Percentiles rank a stretch among this genome's conserved stretches.
phyloP scores from a whole-genome alignment of 2,329 filamentous ascomycete species.

The Eurotiales sp. region DNA sequence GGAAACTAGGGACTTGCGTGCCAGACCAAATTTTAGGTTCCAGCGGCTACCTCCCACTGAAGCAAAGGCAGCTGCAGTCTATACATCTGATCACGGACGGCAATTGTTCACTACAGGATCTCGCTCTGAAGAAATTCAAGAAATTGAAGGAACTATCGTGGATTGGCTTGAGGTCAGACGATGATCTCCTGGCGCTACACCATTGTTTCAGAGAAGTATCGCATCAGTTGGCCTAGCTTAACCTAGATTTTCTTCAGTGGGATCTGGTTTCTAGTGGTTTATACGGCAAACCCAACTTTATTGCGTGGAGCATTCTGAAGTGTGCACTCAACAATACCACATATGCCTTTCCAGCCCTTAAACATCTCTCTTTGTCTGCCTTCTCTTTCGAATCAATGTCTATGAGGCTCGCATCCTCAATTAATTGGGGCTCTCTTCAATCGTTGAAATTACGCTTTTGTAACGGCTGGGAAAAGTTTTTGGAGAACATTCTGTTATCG shows the following conservation, averaged over 20 bases:
- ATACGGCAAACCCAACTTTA: neutral
- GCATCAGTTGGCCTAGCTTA: neutral
- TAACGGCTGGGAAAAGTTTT: conserved; percentile 1
- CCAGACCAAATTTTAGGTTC: neutral
- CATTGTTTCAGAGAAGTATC: neutral
- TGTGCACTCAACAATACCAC: neutral
- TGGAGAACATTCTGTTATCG: neutral
- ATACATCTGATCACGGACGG: conserved; percentile 3
- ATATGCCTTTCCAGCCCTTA: neutral
- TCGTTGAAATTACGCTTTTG: conserved; percentile 5
- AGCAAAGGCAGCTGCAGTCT: neutral
- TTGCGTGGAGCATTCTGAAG: neutral
- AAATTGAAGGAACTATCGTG: conserved; percentile 4
- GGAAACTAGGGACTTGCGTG: conserved; percentile 5
- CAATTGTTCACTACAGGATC: neutral
- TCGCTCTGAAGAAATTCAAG: conserved; percentile 1
- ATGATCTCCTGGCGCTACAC: neutral
- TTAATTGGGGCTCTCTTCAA: neutral
- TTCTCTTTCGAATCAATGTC: neutral
- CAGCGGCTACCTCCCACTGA: neutral
- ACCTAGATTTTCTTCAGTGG: conserved; percentile 3
- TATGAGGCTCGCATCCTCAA: neutral
- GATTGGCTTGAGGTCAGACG: neutral
- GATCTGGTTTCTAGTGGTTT: neutral
- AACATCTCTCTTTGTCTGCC: neutral